A percentile compares a stretch with the other conserved stretches of the same genome.
phyloP scores from a whole-genome alignment of 1,284 basidiomycete genomes.

The Rhodotorula sp. region DNA sequence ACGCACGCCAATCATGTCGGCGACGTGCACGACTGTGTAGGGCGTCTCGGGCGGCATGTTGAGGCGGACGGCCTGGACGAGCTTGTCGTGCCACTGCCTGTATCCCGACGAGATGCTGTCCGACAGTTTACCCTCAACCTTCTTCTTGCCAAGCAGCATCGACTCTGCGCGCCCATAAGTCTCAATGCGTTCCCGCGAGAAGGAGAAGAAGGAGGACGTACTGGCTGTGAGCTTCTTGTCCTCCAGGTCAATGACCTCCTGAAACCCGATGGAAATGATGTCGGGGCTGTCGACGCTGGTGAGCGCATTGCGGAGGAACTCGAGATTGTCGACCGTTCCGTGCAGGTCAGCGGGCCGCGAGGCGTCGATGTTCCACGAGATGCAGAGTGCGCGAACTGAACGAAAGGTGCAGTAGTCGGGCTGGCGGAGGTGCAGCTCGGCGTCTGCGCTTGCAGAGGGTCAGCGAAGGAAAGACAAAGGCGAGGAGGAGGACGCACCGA shows the following conservation, averaged over 20 bases:
- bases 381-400: conserved; percentile 73
- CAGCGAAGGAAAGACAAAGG: background rate
- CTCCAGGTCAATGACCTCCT: conserved; percentile 96
- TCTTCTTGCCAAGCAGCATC: conserved; percentile 67
- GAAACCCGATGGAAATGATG: conserved; percentile 87
- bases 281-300: conserved; percentile 72
- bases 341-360: conserved; percentile 72
- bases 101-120: conserved; percentile 64
- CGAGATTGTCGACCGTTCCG: conserved; percentile 60
- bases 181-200: background rate
- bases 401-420: conserved; percentile 76
- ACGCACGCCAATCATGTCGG: conserved; percentile 92
- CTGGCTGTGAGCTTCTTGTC: conserved; percentile 88
- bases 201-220: conserved; percentile 62
- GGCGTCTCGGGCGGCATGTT: conserved; percentile 62
- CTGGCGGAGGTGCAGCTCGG: conserved; percentile 73
- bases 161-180: conserved; percentile 55
- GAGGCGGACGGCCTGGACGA: conserved; percentile 72
- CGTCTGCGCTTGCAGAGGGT: conserved; percentile 57
- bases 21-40: conserved; percentile 86
- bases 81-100: conserved; percentile 79
- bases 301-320: conserved; percentile 72
- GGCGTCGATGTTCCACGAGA: conserved; percentile 93
- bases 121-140: conserved; percentile 58
- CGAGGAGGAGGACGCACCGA: conserved; percentile 61